phyloP scores from a whole-genome alignment of 345 rosid species.

The Camelina laxa region DNA sequence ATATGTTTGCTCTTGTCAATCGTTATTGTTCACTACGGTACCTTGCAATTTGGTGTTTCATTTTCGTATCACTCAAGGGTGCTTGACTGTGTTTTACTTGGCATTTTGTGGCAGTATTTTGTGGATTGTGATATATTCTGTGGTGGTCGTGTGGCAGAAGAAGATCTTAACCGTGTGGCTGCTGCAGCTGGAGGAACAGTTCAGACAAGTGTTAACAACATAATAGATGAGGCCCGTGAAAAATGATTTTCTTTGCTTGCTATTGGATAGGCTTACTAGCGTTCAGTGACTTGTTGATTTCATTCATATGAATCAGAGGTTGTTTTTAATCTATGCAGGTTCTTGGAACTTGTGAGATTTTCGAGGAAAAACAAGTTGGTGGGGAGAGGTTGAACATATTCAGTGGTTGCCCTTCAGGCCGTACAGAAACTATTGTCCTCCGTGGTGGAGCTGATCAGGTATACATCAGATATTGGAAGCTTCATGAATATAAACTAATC shows the following conservation, averaged over 20 bases:
- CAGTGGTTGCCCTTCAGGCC: slow-evolving; percentile 96
- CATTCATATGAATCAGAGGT: slow-evolving; percentile 13
- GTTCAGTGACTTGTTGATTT: slow-evolving; percentile 17
- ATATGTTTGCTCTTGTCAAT: too few species aligned
- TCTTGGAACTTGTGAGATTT: slow-evolving; percentile 93
- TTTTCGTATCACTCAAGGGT: slow-evolving; percentile 8
- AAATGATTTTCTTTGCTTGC: slow-evolving; percentile 17
- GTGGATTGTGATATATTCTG: slow-evolving; percentile 99
- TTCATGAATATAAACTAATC: neutral
- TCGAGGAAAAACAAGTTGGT: slow-evolving; percentile 99
- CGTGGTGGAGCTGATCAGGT: slow-evolving; percentile 99
- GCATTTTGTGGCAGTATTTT: slow-evolving; percentile 70
- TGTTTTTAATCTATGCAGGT: slow-evolving; percentile 56
- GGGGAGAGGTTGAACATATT: slow-evolving; percentile 97
- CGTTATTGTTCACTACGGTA: too few species aligned
- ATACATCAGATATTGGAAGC: slow-evolving; percentile 26
- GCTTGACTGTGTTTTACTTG: slow-evolving; percentile 18
- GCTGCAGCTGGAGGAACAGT: slow-evolving; percentile 98
- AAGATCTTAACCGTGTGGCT: slow-evolving; percentile 90
- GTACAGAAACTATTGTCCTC: slow-evolving; percentile 94
- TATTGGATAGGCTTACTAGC: slow-evolving; percentile 13
- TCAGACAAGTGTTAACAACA: slow-evolving; percentile 93
- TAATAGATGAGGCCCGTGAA: slow-evolving; percentile 75
- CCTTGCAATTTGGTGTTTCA: too few species aligned
- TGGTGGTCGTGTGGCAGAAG: slow-evolving; percentile 99